Percentiles rank a stretch among this genome's conserved stretches.
Evolutionary conservation across 2,329 filamentous ascomycete species (phyloP).

Genomic region (Claviceps humidiphila): DNA sequence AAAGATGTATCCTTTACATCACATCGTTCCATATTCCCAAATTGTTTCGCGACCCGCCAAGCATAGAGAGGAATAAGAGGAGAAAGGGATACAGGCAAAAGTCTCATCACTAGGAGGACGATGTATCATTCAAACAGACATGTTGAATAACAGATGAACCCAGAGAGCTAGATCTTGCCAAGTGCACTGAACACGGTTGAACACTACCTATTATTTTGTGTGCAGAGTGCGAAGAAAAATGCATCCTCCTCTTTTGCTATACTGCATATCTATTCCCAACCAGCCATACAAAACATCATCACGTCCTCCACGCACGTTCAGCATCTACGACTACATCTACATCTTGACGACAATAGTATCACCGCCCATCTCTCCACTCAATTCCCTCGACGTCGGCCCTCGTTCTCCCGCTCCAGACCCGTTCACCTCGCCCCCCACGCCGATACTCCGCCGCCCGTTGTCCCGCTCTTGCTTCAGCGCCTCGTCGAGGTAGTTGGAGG

Average conservation of each 20-base stretch:
- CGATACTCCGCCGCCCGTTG: background rate
- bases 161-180: no score
- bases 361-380: conserved; percentile 49
- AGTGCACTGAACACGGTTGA: no score
- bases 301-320: background rate
- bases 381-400: conserved; percentile 39
- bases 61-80: background rate
- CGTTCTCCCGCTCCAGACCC: conserved; percentile 10
- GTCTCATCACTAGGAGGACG: no score
- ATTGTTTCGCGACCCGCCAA: no score
- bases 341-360: conserved; percentile 28
- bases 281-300: no score
- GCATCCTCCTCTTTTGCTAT: no score
- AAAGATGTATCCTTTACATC: no score
- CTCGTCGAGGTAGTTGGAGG: conserved; percentile 26
- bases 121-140: background rate
- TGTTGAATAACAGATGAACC: background rate
- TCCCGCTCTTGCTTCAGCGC: conserved; percentile 26
- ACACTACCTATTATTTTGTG: no score
- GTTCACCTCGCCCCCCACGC: conserved; percentile 20
- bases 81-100: background rate
- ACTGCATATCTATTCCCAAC: no score
- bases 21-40: no score
- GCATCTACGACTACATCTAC: background rate
- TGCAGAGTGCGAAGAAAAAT: no score